Evolutionary conservation across 2,329 filamentous ascomycete genomes (phyloP), one percentile per base, ranked within the genome.

Genomic region (Didymella pomorum): DNA sequence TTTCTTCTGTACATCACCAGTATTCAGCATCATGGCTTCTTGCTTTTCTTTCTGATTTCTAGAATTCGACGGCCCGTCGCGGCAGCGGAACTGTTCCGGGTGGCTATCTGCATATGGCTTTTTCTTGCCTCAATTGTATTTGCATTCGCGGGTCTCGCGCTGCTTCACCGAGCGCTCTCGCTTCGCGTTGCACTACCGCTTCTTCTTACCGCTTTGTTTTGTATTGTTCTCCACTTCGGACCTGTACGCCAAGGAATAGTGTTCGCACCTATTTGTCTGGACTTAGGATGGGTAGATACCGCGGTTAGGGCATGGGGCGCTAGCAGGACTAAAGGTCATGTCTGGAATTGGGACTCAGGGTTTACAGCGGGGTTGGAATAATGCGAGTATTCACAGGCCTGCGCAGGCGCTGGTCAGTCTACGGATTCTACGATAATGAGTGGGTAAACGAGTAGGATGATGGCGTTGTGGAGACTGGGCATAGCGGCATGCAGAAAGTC

Each of bases 401-500:
- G 67, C 69, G 73, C 73, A 55, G 73, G 73, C 73, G 67, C 68
- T 67, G 72, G 71, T 65, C 60, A 52, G 61, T 57, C 48, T 55
- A 48, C 54, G 51, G 55, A 60, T 60, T 59, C 57, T 63, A 66
- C 59, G 65, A 73, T 73, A 68, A 73, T 67, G 60, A 61, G 53
- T 47, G 63, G 43, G 58, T 48, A 39, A 65, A 57, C 58, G 68
- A 60, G 61, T 44, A 57, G 53, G 58, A 63, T 52, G 65, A 66
- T 51, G 56, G 56, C 46, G 45, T 58, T 58, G 56, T 58, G 56
- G 56, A 42, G 50, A 58, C 51, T 51, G 50, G 37, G 39, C 56
- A 45, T 58, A 54, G 60, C 37, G 54, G 63, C 51, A 61, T 62
- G 69, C 62, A 63, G 63, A 56, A 56, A 61, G 58, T 62, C 56